Evolutionary conservation across 257 asterid genomes (phyloP).

Genomic region (Jacaranda copaia): DNA sequence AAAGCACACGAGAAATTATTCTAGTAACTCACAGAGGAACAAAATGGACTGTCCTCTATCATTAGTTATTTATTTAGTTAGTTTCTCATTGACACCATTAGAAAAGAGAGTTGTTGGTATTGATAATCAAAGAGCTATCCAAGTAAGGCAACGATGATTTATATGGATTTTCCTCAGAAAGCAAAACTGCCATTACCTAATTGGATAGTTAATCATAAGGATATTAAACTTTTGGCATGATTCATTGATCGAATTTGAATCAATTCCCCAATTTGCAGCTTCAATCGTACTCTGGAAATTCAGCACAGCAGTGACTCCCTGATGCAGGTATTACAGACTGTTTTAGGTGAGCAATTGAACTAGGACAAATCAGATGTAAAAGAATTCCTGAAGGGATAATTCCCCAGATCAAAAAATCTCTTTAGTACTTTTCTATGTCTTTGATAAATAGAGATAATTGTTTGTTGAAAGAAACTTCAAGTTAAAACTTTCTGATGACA

Average conservation of each 20-base stretch:
- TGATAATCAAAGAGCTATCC: background rate
- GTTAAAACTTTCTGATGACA: background rate
- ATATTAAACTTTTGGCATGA: slow-evolving; percentile 76
- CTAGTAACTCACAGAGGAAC: background rate
- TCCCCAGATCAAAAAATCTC: slow-evolving; percentile 15
- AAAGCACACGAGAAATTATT: background rate
- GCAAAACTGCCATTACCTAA: slow-evolving; percentile 58
- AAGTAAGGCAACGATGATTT: slow-evolving; percentile 12
- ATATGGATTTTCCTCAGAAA: slow-evolving; percentile 6
- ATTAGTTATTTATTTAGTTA: slow-evolving; percentile 2
- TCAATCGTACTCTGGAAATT: slow-evolving; percentile 87
- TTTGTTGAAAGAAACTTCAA: background rate
- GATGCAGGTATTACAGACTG: slow-evolving; percentile 49
- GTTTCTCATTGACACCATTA: background rate
- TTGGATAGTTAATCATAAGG: slow-evolving; percentile 93
- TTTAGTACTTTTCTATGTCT: background rate
- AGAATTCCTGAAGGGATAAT: slow-evolving; percentile 1
- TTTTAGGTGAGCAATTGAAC: slow-evolving; percentile 39
- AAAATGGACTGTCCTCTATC: background rate
- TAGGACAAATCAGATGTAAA: slow-evolving; percentile 27
- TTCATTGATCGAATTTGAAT: slow-evolving; percentile 67
- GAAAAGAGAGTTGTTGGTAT: slow-evolving; percentile 2
- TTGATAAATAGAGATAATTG: background rate
- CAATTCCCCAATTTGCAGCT: slow-evolving; percentile 94
- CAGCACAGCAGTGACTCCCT: slow-evolving; percentile 96